Conservation (phyloP, 2,329 filamentous ascomycete genomes). For the Cordyceps cateniannulata region DNA sequence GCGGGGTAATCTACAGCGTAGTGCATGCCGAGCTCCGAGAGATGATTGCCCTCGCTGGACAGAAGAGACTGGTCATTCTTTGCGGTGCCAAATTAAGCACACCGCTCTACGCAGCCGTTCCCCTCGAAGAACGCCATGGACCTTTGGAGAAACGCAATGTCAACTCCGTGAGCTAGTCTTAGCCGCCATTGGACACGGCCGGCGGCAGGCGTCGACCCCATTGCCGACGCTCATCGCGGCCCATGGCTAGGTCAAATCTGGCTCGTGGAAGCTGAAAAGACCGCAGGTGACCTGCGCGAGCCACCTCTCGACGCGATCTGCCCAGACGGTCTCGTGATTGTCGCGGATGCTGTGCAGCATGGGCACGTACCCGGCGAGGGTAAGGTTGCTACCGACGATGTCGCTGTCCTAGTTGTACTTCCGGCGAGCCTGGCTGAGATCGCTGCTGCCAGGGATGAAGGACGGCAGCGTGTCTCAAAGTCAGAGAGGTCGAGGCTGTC, state of each 20-base stretch:
- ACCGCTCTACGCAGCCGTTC: constrained; percentile 31
- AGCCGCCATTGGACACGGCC: constrained; percentile 39
- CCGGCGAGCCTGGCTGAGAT: constrained; percentile 18
- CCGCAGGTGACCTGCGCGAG: constrained; percentile 15
- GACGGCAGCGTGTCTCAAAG: constrained; percentile 15
- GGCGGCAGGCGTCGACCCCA: constrained; percentile 37
- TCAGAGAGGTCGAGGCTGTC: constrained; percentile 18
- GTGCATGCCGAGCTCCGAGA: neutral
- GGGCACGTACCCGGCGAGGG: constrained; percentile 18
- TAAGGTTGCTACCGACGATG: constrained; percentile 16
- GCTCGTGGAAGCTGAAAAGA: constrained; percentile 21
- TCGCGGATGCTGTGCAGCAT: constrained; percentile 15
- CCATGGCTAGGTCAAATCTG: constrained; percentile 15
- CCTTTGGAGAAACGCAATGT: constrained; percentile 31
- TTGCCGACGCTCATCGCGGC: constrained; percentile 22
- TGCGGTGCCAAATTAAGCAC: constrained; percentile 29
- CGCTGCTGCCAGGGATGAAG: neutral
- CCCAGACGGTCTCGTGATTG: constrained; percentile 12
- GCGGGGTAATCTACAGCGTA: neutral
- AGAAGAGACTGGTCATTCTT: constrained; percentile 17
- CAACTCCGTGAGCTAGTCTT: constrained; percentile 38
- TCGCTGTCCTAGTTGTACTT: constrained; percentile 22
- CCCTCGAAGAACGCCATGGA: constrained; percentile 39
- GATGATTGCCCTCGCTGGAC: neutral
- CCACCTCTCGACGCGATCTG: constrained; percentile 16